Base-by-base conservation (phyloP, 495 filamentous ascomycete genomes). In the Hypoxylon cercidicola region DNA sequence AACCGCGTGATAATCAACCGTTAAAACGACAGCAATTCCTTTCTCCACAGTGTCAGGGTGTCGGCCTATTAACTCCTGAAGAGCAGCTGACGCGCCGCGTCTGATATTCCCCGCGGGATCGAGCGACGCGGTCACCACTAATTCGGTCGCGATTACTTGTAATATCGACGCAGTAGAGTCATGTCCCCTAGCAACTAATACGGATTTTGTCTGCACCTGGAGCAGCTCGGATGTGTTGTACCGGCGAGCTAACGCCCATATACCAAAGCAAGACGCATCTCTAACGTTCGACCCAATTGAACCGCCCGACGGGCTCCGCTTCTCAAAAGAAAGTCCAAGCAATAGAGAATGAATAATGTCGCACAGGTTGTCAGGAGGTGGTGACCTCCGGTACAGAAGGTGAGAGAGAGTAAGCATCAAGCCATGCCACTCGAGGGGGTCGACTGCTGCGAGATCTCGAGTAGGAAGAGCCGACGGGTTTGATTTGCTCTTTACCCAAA, bases 251-350 rank as follows among this genome's bases (percentile, higher is more conserved):
- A 98, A 75, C 1, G 93, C 87, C 95, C 95, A 99, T 23, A 97
- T 88, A 25, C 95, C 95, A 70, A 97, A 97, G 73, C 92, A 96
- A 1, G 95, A 91, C 4, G 96, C 96, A 79, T 99, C 95, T 52
- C 95, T 85, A n/a, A 98, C 96, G 67, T 94, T 97, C 0, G 90
- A 88, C 8, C 96, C 96, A n/a, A 92, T 78, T 3, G 93, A 92
- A 9, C 81, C 84, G 8, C 96, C 96, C 15, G 90, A 91, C 0
- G 91, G 79, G 23, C 88, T 89, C 43, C 92, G 84, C 70, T 94
- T 90, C 73, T 97, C 93, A 65, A 97, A 99, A 8, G 84, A 84
- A 41, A 97, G 81, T 0, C 90, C 92, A 53, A 87, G 79, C 0
- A 93, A 71, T 41, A 97, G 81, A 1, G 87, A 84, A 48, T 87